Evolutionary conservation across 2,329 filamentous ascomycete genomes (phyloP).

Genomic region (Cladobotryum protrusum): DNA sequence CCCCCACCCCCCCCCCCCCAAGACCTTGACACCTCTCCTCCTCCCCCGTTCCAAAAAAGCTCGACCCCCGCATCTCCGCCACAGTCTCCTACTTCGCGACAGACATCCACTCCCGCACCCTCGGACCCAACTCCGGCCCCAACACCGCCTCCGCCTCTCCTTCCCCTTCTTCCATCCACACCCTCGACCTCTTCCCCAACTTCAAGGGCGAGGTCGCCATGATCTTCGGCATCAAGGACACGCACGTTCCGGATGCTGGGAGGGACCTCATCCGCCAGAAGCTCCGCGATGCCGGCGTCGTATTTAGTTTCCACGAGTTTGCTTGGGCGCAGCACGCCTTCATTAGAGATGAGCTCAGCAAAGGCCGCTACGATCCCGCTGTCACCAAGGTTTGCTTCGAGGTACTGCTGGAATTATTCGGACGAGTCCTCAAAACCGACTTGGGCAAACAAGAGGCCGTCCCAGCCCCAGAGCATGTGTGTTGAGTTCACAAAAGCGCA

Average conservation of each 20-base stretch:
- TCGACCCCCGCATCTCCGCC: constrained; percentile 71
- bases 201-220: constrained; percentile 74
- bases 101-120: constrained; percentile 73
- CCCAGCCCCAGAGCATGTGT: constrained; percentile 65
- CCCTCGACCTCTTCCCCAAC: constrained; percentile 49
- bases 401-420: constrained; percentile 81
- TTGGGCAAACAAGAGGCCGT: constrained; percentile 60
- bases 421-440: constrained; percentile 69
- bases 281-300: constrained; percentile 66
- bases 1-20: constrained; percentile 42
- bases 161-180: constrained; percentile 38
- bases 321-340: constrained; percentile 96
- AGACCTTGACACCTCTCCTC: too few species aligned
- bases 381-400: constrained; percentile 85
- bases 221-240: constrained; percentile 90
- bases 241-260: constrained; percentile 76
- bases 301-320: constrained; percentile 80
- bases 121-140: constrained; percentile 56
- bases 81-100: constrained; percentile 88
- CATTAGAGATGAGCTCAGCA: constrained; percentile 85
- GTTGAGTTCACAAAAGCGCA: constrained; percentile 34
- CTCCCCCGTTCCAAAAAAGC: constrained; percentile 23
- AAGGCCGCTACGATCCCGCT: constrained; percentile 88
- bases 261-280: constrained; percentile 78
- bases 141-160: constrained; percentile 36